Percentiles rank a stretch among this genome's conserved stretches.
These are phyloP conservation scores for Saraca asoca DNA, from an alignment of 331 rosid species.

Conservation along the genomic window DNA sequence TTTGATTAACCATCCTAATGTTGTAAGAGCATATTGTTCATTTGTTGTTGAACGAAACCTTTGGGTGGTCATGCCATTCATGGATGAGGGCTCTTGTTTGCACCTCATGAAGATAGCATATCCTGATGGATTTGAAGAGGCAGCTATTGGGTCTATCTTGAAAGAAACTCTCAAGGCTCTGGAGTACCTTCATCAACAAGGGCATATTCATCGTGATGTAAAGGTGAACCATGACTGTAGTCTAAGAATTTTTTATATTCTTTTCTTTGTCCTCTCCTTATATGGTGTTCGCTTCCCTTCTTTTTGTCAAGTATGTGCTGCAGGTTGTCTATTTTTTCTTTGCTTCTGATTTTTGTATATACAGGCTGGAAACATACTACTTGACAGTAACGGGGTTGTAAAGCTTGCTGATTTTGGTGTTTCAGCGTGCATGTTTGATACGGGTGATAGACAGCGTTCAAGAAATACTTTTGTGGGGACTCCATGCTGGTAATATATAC, in stretches of 20 bases:
- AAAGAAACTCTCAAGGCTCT: slow-evolving; percentile 91
- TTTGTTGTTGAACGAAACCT: slow-evolving; percentile 82
- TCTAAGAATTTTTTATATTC: background rate
- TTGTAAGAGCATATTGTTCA: slow-evolving; percentile 75
- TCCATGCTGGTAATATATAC: slow-evolving; percentile 79
- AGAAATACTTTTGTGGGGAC: slow-evolving; percentile 95
- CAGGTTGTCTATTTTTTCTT: background rate
- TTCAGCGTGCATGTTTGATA: slow-evolving; percentile 92
- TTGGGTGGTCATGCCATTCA: slow-evolving; percentile 95
- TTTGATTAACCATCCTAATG: slow-evolving; percentile 87
- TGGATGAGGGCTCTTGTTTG: slow-evolving; percentile 96
- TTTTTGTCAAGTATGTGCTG: background rate
- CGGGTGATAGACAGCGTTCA: slow-evolving; percentile 90
- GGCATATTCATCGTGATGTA: slow-evolving; percentile 94
- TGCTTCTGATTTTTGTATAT: slow-evolving; percentile 18
- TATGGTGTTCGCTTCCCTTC: background rate
- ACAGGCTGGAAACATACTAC: slow-evolving; percentile 91
- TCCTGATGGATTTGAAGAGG: slow-evolving; percentile 88
- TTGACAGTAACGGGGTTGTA: slow-evolving; percentile 71
- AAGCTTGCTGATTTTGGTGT: slow-evolving; percentile 98
- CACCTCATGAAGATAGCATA: slow-evolving; percentile 93
- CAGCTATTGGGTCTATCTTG: slow-evolving; percentile 71
- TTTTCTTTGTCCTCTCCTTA: background rate
- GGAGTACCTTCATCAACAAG: slow-evolving; percentile 87
- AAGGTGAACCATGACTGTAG: slow-evolving; percentile 50